These are phyloP conservation scores for Plasmodium inui DNA, from an alignment of 169 alveolate species.

Conservation along the genomic window DNA sequence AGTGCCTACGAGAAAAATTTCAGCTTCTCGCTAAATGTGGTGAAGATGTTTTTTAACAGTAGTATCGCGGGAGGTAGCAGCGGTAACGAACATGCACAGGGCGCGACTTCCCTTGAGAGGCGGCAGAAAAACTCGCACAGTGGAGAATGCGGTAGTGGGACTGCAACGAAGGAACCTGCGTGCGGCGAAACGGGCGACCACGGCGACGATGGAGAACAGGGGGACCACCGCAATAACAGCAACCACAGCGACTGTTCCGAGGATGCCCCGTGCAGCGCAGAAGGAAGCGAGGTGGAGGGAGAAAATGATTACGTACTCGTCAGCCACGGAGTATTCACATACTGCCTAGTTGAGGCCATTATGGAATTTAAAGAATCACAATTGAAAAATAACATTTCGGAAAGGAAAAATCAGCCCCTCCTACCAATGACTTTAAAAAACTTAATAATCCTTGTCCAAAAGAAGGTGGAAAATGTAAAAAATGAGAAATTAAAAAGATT, in stretches of 20 bases:
- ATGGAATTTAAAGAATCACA: constrained; percentile 82
- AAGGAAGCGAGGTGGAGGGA: constrained; percentile 29
- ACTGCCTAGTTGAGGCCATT: constrained; percentile 84
- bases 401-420: constrained; percentile 12
- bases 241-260: background rate
- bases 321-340: constrained; percentile 89
- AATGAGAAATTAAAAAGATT: constrained; percentile 81
- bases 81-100: background rate
- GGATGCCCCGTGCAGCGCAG: background rate
- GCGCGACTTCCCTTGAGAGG: background rate
- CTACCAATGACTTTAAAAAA: constrained; percentile 76
- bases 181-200: background rate
- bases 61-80: background rate
- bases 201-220: background rate
- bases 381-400: constrained; percentile 79
- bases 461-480: constrained; percentile 82
- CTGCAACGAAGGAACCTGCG: constrained; percentile 28
- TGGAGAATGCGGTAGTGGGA: background rate
- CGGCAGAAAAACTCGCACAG: background rate
- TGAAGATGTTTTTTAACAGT: constrained; percentile 35
- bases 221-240: background rate
- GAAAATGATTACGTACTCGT: constrained; percentile 80
- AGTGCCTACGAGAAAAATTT: constrained; percentile 31
- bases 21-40: constrained; percentile 20
- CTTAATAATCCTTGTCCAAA: constrained; percentile 81